These are phyloP conservation scores for Purshia tridentata DNA, from an alignment of 306 rosid species.

Conservation along the genomic window DNA sequence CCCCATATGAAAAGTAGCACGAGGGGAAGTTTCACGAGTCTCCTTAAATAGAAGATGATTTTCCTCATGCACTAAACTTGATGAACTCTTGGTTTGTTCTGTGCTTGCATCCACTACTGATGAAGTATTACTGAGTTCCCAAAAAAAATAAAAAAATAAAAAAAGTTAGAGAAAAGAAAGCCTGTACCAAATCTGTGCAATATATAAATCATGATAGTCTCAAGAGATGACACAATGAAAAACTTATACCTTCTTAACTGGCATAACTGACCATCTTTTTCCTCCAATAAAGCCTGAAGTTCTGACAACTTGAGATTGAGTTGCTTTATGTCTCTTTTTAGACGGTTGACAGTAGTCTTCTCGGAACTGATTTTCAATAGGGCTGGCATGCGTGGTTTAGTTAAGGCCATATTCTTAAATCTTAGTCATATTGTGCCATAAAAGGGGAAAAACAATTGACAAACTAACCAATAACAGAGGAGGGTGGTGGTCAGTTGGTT, in stretches of 20 bases:
- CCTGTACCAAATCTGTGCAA: slow-evolving; percentile 1
- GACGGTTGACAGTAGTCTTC: slow-evolving; percentile 58
- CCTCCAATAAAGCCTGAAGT: slow-evolving; percentile 81
- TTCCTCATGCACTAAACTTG: slow-evolving; percentile 55
- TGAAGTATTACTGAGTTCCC: slow-evolving; percentile 26
- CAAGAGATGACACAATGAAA: slow-evolving; percentile 13
- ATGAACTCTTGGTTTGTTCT: slow-evolving; percentile 48
- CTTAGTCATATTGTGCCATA: background rate
- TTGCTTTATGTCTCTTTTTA: slow-evolving; percentile 70
- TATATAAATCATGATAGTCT: background rate
- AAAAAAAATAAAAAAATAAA: background rate
- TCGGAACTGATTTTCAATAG: slow-evolving; percentile 81
- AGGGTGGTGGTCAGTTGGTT: background rate
- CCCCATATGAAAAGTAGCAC: slow-evolving; percentile 33
- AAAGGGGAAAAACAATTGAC: background rate
- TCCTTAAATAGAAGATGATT: slow-evolving; percentile 37
- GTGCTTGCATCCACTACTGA: slow-evolving; percentile 45
- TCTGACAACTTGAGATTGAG: slow-evolving; percentile 73
- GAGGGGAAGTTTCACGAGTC: slow-evolving; percentile 37
- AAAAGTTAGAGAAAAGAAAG: background rate
- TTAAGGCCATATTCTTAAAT: slow-evolving; percentile 50
- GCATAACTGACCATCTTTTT: slow-evolving; percentile 65
- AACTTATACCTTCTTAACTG: slow-evolving; percentile 60
- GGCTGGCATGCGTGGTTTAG: slow-evolving; percentile 74
- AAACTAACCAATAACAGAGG: background rate